Evolutionary conservation across 108 stramenopile genomes (phyloP), one percentile per base, ranked within the genome.

Genomic region (Seminavis robusta): DNA sequence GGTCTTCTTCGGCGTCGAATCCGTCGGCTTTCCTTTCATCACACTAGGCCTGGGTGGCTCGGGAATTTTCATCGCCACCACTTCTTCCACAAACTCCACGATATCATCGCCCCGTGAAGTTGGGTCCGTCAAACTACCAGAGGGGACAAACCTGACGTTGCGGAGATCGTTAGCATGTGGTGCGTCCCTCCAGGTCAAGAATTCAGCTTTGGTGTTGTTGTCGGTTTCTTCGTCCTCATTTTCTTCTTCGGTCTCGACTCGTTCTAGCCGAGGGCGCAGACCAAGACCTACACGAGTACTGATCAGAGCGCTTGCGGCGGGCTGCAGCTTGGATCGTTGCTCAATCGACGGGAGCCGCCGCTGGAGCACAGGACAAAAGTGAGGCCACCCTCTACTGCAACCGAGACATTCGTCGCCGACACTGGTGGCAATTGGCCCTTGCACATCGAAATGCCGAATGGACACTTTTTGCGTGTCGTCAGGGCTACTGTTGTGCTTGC

Each of bases 331-430:
- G 7, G 84, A 84, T 0, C 90, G 77, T 63, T 73, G 49, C 31
- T 80, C 80, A 8, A 86, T 73, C 26, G 76, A 69, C 9, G 90
- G 86, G 17, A 92, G 34, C 9, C 59, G 63, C 33, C 79, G 66
- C 48, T 86, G 66, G 26, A 92, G 40, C 19, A 92, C 78, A 27
- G 76, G 76, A 62, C 90, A 92, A 40, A 76, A 86, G 44, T 92
- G 90, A 38, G 46, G 78, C 90, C 90, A 92, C 13, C 90, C 86
- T 39, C 90, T 64, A 30, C 77, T 59, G 34, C 90, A 92, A 9
- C 90, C 90, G 21, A 81, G 46, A 44, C 90, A 92, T 32, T 81
- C 84, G 65, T 92, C 90, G n/a, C 90, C 90, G 0, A 84, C 54
- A 48, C 86, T 80, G 17, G 90, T 88, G 33, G 80, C 69, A 37